phyloP scores from a whole-genome alignment of 176 grass and related monocot species.

The Avena insularis region DNA sequence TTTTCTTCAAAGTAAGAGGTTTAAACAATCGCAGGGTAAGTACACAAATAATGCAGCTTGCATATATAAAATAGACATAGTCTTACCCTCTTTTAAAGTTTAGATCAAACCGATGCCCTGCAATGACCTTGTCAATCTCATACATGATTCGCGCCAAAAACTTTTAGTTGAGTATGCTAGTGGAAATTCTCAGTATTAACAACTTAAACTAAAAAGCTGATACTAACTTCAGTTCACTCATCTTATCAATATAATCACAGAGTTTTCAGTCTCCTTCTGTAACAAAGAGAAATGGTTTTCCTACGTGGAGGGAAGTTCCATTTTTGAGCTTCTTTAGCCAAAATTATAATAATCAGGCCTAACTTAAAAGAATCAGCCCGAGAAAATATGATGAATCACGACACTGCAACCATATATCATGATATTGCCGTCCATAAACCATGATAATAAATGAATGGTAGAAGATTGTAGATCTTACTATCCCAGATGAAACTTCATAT shows the following conservation, averaged over 20 bases:
- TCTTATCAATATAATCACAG: conserved; percentile 79
- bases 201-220: conserved; percentile 31
- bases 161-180: neutral
- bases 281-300: conserved; percentile 89
- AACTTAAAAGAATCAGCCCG: too few species aligned
- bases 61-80: conserved; percentile 30
- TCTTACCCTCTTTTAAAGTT: conserved; percentile 95
- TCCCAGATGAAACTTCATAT: too few species aligned
- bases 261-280: conserved; percentile 90
- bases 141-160: conserved; percentile 51
- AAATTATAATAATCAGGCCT: too few species aligned
- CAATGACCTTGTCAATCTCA: conserved; percentile 95
- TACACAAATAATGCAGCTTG: neutral
- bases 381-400: too few species aligned
- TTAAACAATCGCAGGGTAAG: neutral
- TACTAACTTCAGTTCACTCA: conserved; percentile 83
- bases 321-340: neutral
- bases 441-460: too few species aligned
- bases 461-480: too few species aligned
- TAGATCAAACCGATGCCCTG: conserved; percentile 88
- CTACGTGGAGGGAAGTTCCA: conserved; percentile 42
- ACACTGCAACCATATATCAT: too few species aligned
- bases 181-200: conserved; percentile 30
- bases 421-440: too few species aligned
- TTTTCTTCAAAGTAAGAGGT: too few species aligned